Percentiles rank a stretch among this genome's conserved stretches.
Evolutionary conservation across 805 yeast genomes (phyloP).

Genomic region (Komagataella pastoris): DNA sequence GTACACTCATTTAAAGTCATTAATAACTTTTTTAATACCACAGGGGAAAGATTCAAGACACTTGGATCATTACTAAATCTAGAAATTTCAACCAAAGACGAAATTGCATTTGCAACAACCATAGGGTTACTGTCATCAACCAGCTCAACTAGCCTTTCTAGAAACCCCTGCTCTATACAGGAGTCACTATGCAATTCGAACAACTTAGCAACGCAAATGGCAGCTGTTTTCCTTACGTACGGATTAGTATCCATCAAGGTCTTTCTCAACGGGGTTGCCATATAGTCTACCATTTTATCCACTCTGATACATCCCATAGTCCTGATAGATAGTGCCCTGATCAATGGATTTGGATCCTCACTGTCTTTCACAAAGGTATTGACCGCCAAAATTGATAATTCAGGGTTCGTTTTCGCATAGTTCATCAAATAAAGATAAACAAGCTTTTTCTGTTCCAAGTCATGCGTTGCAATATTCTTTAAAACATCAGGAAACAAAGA

Average conservation of each 20-base stretch:
- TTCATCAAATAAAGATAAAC: slow-evolving; percentile 93
- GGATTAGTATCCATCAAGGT: slow-evolving; percentile 91
- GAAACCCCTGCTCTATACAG: slow-evolving; percentile 80
- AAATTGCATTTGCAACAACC: slow-evolving; percentile 93
- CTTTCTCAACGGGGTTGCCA: slow-evolving; percentile 78
- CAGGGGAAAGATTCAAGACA: slow-evolving; percentile 21
- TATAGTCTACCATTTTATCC: slow-evolving; percentile 87
- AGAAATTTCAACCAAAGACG: slow-evolving; percentile 69
- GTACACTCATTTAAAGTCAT: slow-evolving; percentile 92
- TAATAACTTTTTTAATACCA: slow-evolving; percentile 47
- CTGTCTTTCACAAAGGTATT: slow-evolving; percentile 93
- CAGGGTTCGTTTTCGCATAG: slow-evolving; percentile 94
- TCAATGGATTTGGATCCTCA: slow-evolving; percentile 92
- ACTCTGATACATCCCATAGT: slow-evolving; percentile 98
- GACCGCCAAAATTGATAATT: slow-evolving; percentile 87
- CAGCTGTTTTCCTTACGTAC: slow-evolving; percentile 95
- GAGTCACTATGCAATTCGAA: slow-evolving; percentile 73
- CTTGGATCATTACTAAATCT: slow-evolving; percentile 15
- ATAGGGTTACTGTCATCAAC: slow-evolving; percentile 86
- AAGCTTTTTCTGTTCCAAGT: slow-evolving; percentile 89
- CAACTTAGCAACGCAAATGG: slow-evolving; percentile 90
- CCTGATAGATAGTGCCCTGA: slow-evolving; percentile 90
- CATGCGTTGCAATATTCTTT: slow-evolving; percentile 94
- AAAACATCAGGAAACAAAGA: slow-evolving; percentile 90
- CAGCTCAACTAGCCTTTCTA: slow-evolving; percentile 50